Evolutionary conservation across 257 asterid species (phyloP), one percentile per base, ranked within the genome.

Genomic region (Plantago elongata): DNA sequence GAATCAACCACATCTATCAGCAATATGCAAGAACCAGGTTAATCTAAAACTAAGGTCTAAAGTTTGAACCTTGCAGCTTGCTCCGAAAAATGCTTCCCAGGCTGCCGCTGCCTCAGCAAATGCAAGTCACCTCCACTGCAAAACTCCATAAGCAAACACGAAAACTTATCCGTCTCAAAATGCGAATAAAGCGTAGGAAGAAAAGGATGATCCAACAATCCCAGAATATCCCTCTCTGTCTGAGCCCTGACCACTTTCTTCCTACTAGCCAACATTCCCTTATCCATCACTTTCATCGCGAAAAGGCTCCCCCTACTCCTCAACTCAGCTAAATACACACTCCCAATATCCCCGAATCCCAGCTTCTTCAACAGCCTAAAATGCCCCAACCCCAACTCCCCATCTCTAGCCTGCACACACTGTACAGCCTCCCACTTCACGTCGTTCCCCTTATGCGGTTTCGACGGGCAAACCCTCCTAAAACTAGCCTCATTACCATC

Each of bases 51-150:
- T 6, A 13, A 45, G 8, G 45, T 15, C 18, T 22, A 18, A 60
- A 60, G 64, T 60, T 60, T 70, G 49, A 45, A 81, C 88, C 88
- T 82, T 66, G 88, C 79, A n/a, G 85, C 85, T 69, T 79, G 85
- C 57, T 82, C 88, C 9, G 83, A 51, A 58, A 82, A 79, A 74
- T 79, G 88, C 76, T 79, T 76, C 56, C 85, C 81, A 0, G 78
- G 76, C 62, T 79, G 88, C n/a, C 88, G 76, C 72, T 82, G 88
- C 74, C 88, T 67, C 46, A 79, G 88, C 60, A 82, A 67, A 76
- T 82, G 88, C 54, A 82, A 77, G 64, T 82, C 88, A 37, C 88
- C 88, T 0, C 88, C 88, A 48, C 79, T 82, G 71, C 88, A 82
- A 10, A 82, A 82, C 70, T 82, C 85, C 85, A 82, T 82, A 18